A percentile compares a stretch with the other conserved stretches of the same genome.
Conservation (phyloP, 768 basidiomycete genomes). For the Zangia roseola region DNA sequence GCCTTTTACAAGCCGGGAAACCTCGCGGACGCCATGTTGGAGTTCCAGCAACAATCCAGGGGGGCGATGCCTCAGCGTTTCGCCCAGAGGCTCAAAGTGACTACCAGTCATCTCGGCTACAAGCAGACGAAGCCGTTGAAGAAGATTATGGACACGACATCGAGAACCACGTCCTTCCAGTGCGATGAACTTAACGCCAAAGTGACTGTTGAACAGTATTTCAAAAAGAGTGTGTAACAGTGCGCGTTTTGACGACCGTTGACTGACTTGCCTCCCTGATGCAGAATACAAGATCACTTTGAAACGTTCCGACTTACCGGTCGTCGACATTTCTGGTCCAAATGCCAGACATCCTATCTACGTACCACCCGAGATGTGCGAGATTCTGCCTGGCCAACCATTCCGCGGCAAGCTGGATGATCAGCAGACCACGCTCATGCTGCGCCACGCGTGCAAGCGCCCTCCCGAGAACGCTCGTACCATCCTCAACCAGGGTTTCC, state of each 20-base stretch:
- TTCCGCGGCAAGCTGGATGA: constrained; percentile 61
- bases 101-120: constrained; percentile 55
- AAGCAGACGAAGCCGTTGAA: constrained; percentile 48
- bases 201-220: constrained; percentile 64
- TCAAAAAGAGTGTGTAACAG: constrained; percentile 50
- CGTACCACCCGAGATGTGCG: constrained; percentile 71
- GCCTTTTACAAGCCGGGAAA: constrained; percentile 60
- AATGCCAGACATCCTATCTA: constrained; percentile 32
- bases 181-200: constrained; percentile 52
- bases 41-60: constrained; percentile 42
- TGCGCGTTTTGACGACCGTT: background rate
- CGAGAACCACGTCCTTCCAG: constrained; percentile 51
- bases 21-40: constrained; percentile 55
- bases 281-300: constrained; percentile 61
- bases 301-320: constrained; percentile 47
- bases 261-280: constrained; percentile 4
- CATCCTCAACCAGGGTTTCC: constrained; percentile 60
- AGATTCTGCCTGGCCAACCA: constrained; percentile 56
- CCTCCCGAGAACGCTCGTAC: constrained; percentile 57
- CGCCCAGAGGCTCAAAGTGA: constrained; percentile 55
- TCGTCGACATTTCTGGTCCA: constrained; percentile 52
- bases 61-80: constrained; percentile 48
- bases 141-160: constrained; percentile 37
- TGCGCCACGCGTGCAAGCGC: constrained; percentile 61
- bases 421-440: constrained; percentile 69